Percentiles rank a stretch among this genome's conserved stretches.
Evolutionary conservation across 495 filamentous ascomycete genomes (phyloP).

Genomic region (Evernia prunastri): DNA sequence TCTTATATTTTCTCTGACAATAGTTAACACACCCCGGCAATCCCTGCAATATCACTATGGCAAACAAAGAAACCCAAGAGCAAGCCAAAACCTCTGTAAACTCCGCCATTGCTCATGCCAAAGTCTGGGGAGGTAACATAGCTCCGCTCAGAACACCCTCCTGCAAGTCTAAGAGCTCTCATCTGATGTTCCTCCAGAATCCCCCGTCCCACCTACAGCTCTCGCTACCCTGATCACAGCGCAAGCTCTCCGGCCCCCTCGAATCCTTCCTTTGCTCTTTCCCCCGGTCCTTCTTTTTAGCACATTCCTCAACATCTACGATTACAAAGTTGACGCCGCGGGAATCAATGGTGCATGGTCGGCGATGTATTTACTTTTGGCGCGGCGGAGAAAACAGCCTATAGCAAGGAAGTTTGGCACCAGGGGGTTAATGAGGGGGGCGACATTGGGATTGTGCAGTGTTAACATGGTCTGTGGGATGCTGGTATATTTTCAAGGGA

Average conservation of each 20-base stretch:
- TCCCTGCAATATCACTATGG: slow-evolving; percentile 28
- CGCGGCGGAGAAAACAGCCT: slow-evolving; percentile 55
- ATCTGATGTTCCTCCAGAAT: slow-evolving; percentile 46
- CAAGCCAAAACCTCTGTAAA: slow-evolving; percentile 44
- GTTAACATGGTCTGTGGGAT: slow-evolving; percentile 67
- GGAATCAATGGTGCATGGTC: slow-evolving; percentile 83
- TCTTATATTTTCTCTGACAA: background rate
- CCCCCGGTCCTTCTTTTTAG: slow-evolving; percentile 78
- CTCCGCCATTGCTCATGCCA: slow-evolving; percentile 45
- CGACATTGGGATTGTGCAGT: slow-evolving; percentile 62
- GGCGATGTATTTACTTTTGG: slow-evolving; percentile 74
- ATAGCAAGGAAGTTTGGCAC: slow-evolving; percentile 58
- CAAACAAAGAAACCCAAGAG: slow-evolving; percentile 33
- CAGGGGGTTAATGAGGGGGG: slow-evolving; percentile 63
- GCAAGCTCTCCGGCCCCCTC: slow-evolving; percentile 69
- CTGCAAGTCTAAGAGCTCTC: slow-evolving; percentile 27
- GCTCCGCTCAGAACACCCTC: slow-evolving; percentile 9
- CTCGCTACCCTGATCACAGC: slow-evolving; percentile 74
- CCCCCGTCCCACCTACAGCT: slow-evolving; percentile 67
- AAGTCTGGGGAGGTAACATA: slow-evolving; percentile 66
- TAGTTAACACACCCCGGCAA: background rate
- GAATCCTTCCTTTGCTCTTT: slow-evolving; percentile 70
- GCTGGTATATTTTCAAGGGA: slow-evolving; percentile 61
- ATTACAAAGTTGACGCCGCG: slow-evolving; percentile 73
- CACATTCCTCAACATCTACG: slow-evolving; percentile 74